phyloP scores from a whole-genome alignment of 169 alveolate genomes.

The Plasmodium gonderi region DNA sequence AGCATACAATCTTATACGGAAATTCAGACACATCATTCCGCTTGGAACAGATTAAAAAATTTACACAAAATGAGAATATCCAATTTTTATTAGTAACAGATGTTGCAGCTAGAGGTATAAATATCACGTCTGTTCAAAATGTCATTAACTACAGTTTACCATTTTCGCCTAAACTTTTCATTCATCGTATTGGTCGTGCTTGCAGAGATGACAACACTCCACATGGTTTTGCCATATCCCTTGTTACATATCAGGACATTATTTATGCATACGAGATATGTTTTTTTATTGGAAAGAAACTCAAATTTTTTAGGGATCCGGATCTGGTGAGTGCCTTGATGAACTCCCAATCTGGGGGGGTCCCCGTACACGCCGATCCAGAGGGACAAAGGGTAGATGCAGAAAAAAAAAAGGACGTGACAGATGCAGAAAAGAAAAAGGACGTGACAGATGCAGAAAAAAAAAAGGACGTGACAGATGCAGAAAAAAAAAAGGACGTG shows the following conservation, averaged over 20 bases:
- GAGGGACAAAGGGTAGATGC: neutral
- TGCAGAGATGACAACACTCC: constrained; percentile 97
- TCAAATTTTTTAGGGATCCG: constrained; percentile 5
- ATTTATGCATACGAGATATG: constrained; percentile 74
- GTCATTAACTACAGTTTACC: constrained; percentile 99
- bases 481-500: neutral
- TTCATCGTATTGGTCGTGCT: constrained; percentile 99
- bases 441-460: neutral
- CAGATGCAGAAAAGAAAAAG: neutral
- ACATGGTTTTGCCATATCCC: constrained; percentile 93
- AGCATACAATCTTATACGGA: constrained; percentile 85
- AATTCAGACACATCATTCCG: constrained; percentile 90
- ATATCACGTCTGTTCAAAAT: constrained; percentile 96
- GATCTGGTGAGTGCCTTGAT: no score
- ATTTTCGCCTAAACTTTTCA: constrained; percentile 94
- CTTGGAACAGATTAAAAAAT: constrained; percentile 84
- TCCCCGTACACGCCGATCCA: neutral
- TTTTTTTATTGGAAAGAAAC: constrained; percentile 54
- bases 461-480: no score
- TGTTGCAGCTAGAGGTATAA: constrained; percentile 99
- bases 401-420: neutral
- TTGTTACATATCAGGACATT: constrained; percentile 89
- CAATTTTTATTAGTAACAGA: constrained; percentile 97
- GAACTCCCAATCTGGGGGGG: neutral
- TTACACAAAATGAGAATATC: constrained; percentile 83